These are phyloP conservation scores for Ochetophila trinervis DNA, from an alignment of 306 rosid species.

Conservation along the genomic window DNA sequence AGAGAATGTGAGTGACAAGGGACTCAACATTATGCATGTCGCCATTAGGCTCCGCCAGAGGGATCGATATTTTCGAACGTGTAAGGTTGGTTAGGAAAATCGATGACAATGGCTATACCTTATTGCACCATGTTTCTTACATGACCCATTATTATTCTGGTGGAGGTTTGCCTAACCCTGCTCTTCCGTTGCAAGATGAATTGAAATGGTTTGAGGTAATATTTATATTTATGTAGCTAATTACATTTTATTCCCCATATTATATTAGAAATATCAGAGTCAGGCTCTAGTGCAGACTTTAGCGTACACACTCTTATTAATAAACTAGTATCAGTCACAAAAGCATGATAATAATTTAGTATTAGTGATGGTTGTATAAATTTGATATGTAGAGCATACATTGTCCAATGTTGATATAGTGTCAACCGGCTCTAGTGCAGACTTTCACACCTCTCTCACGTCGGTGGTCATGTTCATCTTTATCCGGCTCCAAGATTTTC, in stretches of 20 bases:
- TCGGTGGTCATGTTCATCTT: constrained; percentile 36
- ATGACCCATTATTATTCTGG: background rate
- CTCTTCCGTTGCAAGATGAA: background rate
- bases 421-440: too few relatives aligned
- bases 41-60: constrained; percentile 30
- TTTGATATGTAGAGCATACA: too few relatives aligned
- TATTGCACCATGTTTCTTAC: constrained; percentile 14
- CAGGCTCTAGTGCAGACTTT: too few relatives aligned
- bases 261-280: too few relatives aligned
- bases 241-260: background rate
- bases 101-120: constrained; percentile 7
- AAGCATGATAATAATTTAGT: too few relatives aligned
- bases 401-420: too few relatives aligned
- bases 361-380: too few relatives aligned
- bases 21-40: constrained; percentile 22
- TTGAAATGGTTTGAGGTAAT: constrained; percentile 6
- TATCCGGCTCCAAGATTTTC: constrained; percentile 20
- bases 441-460: constrained; percentile 15
- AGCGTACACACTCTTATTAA: background rate
- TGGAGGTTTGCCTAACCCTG: background rate
- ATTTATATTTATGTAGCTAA: background rate
- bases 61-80: constrained; percentile 7
- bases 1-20: background rate
- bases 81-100: background rate
- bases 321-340: too few relatives aligned